A percentile compares a stretch with the other conserved stretches of the same genome.
phyloP scores from a whole-genome alignment of 2,329 filamentous ascomycete genomes.

The Ceratocystiopsis sp. region DNA sequence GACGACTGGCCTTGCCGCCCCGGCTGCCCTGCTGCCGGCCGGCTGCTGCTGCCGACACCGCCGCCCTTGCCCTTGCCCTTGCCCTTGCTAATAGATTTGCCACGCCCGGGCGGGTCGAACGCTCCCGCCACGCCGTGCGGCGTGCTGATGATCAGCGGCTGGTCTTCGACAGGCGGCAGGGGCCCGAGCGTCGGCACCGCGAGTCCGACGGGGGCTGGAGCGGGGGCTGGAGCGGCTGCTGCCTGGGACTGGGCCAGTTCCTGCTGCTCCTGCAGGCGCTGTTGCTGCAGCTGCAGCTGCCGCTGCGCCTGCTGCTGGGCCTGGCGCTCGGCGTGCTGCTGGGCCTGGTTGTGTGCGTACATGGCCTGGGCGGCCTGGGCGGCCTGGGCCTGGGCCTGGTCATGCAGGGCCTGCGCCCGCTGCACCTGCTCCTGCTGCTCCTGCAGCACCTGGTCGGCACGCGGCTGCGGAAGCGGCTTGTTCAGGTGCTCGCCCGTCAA shows the following conservation, averaged over 20 bases:
- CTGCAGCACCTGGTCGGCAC: not conserved
- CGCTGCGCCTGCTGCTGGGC: constrained; percentile 5
- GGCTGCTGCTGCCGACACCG: too few relatives aligned
- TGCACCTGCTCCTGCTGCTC: constrained; percentile 7
- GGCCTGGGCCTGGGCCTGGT: too few relatives aligned
- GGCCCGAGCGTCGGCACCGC: too few relatives aligned
- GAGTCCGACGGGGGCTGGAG: constrained; percentile 9
- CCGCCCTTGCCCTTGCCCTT: too few relatives aligned
- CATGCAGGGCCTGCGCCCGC: too few relatives aligned
- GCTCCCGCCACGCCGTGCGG: constrained; percentile 36
- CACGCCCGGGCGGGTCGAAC: constrained; percentile 27
- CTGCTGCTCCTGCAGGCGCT: constrained; percentile 1
- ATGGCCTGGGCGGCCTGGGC: too few relatives aligned
- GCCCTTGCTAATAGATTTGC: constrained; percentile 9
- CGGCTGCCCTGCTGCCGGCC: constrained; percentile 20
- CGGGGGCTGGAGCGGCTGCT: constrained; percentile 9
- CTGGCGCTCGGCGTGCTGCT: constrained; percentile 9
- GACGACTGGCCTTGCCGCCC: too few relatives aligned
- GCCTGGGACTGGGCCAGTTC: too few relatives aligned
- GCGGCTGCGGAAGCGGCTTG: not conserved
- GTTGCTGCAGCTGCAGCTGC: constrained; percentile 3
- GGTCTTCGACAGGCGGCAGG: constrained; percentile 22
- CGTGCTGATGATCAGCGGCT: constrained; percentile 44
- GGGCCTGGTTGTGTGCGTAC: too few relatives aligned
- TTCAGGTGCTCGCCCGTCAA: constrained; percentile 1